Percentiles rank a stretch among this genome's conserved stretches.
Conservation (phyloP, 2,329 filamentous ascomycete species). For the Leptographium procerum region DNA sequence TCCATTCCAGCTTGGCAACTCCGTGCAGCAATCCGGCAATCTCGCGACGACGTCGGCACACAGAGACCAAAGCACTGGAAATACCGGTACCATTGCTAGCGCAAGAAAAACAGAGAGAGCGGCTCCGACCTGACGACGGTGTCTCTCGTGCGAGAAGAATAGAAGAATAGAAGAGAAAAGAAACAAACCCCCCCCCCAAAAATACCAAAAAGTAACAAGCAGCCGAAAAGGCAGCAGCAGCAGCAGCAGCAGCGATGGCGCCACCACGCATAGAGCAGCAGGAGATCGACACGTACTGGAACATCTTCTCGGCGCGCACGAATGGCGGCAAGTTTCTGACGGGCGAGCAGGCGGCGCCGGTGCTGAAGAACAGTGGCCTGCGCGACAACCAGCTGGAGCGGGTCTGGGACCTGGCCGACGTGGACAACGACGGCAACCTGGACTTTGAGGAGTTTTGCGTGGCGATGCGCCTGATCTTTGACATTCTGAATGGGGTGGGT, state of each 20-base stretch:
- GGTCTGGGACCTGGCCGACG: slow-evolving; percentile 94
- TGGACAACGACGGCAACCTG: slow-evolving; percentile 92
- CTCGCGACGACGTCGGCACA: too few relatives aligned
- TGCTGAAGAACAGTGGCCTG: slow-evolving; percentile 52
- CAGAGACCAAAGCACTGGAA: too few relatives aligned
- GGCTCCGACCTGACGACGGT: too few relatives aligned
- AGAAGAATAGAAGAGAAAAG: too few relatives aligned
- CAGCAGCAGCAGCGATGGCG: slow-evolving; percentile 32
- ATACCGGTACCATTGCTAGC: too few relatives aligned
- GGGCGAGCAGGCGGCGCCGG: slow-evolving; percentile 49
- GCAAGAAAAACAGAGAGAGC: too few relatives aligned
- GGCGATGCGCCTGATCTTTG: slow-evolving; percentile 95
- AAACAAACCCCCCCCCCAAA: too few relatives aligned
- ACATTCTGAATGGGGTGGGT: slow-evolving; percentile 82
- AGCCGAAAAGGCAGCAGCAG: neutral
- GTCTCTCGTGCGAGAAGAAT: too few relatives aligned
- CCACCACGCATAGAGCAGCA: slow-evolving; percentile 50
- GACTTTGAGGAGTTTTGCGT: slow-evolving; percentile 99
- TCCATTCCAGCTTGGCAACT: too few relatives aligned
- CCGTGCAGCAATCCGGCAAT: too few relatives aligned
- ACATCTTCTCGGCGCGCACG: slow-evolving; percentile 49
- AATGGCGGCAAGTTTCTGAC: slow-evolving; percentile 49
- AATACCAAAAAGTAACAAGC: neutral
- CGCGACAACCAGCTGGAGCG: slow-evolving; percentile 75
- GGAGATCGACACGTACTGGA: slow-evolving; percentile 56